A percentile compares a stretch with the other conserved stretches of the same genome.
These are phyloP conservation scores for Terfezia boudieri DNA, from an alignment of 495 filamentous ascomycete genomes.

Conservation along the genomic window DNA sequence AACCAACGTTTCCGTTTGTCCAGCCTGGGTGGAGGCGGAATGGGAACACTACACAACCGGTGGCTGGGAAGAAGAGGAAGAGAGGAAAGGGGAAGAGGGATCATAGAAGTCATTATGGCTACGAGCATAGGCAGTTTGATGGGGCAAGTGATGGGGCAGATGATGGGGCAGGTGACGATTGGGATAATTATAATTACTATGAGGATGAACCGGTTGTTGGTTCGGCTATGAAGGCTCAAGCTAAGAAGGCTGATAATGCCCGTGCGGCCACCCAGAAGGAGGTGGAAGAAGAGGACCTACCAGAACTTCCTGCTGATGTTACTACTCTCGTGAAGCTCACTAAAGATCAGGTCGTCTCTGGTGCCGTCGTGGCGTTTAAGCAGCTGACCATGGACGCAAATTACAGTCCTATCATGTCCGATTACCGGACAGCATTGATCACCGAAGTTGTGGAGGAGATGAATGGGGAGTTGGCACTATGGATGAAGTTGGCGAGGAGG, in stretches of 20 bases:
- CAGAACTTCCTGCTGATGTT: constrained; percentile 40
- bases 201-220: constrained; percentile 12
- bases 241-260: constrained; percentile 29
- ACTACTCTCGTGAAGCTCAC: constrained; percentile 31
- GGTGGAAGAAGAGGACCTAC: constrained; percentile 33
- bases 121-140: constrained; percentile 19
- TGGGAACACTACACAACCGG: constrained; percentile 18
- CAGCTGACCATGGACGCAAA: constrained; percentile 49
- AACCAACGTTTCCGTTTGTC: constrained; percentile 70
- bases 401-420: constrained; percentile 53
- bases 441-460: constrained; percentile 28
- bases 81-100: constrained; percentile 18
- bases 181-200: constrained; percentile 18
- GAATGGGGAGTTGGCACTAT: constrained; percentile 26
- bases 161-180: constrained; percentile 20
- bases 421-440: constrained; percentile 37
- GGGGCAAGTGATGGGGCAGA: constrained; percentile 16
- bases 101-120: constrained; percentile 25
- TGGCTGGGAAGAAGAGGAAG: constrained; percentile 31
- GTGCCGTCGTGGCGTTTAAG: constrained; percentile 61
- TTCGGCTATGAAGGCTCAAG: constrained; percentile 13
- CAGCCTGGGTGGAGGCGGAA: constrained; percentile 23
- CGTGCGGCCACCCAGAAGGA: constrained; percentile 20
- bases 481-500: constrained; percentile 43
- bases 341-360: constrained; percentile 30